Evolutionary conservation across 176 grass and related monocot genomes (phyloP).

Genomic region (Carex myosuroides): DNA sequence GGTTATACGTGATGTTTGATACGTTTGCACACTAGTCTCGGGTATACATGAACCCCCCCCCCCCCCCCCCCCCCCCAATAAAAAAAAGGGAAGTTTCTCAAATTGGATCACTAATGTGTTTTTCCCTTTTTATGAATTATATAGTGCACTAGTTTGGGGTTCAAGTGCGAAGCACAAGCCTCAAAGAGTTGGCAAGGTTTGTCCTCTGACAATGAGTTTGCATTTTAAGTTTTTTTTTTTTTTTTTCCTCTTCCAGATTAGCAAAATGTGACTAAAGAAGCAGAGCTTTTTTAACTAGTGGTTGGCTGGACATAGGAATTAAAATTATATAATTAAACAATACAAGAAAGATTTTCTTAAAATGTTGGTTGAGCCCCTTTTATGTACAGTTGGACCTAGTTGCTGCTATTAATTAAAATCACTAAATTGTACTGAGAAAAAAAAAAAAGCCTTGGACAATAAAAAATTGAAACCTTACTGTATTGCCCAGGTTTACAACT

Average conservation of each 20-base stretch:
- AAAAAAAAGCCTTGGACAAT: neutral
- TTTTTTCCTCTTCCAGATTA: neutral
- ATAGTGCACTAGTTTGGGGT: slow-evolving; percentile 88
- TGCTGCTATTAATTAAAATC: neutral
- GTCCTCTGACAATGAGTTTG: neutral
- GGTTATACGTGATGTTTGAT: neutral
- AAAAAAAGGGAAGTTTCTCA: neutral
- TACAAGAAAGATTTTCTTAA: neutral
- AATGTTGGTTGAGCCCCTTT: neutral
- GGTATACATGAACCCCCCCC: neutral
- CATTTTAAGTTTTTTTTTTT: neutral
- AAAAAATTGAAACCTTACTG: neutral
- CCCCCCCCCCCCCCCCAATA: neutral
- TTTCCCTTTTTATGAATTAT: neutral
- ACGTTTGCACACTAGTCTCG: neutral
- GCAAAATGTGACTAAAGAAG: neutral
- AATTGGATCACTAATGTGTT: neutral
- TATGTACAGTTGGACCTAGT: neutral
- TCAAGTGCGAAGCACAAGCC: slow-evolving; percentile 96
- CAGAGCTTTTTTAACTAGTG: neutral
- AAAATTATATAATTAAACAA: neutral
- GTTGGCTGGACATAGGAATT: neutral
- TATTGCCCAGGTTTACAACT: neutral
- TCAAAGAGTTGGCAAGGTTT: slow-evolving; percentile 93
- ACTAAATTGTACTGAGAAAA: neutral